phyloP scores from a whole-genome alignment of 305 asterid species.

The Solanum hybrid region DNA sequence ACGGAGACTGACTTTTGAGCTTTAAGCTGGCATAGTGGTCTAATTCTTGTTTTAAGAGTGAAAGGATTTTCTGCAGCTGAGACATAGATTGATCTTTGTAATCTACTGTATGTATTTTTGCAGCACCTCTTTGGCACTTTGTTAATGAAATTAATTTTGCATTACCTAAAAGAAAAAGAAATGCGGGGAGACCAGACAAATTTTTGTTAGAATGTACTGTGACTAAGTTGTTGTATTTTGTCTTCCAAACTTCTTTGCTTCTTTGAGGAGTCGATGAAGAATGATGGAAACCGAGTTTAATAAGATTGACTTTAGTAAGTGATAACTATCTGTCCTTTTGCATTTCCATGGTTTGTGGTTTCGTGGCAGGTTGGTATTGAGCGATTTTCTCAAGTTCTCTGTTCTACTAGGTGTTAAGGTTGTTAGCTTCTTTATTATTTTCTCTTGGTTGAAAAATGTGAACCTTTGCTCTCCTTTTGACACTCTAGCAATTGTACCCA shows the following conservation, averaged over 20 bases:
- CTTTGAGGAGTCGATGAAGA: neutral
- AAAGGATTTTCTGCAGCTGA: neutral
- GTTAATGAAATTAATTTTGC: neutral
- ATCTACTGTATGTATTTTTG: neutral
- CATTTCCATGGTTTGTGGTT: neutral
- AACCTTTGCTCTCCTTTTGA: neutral
- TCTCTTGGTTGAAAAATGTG: neutral
- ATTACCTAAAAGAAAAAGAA: neutral
- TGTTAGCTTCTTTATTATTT: neutral
- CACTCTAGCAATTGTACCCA: neutral
- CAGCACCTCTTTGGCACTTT: neutral
- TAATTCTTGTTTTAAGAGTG: neutral
- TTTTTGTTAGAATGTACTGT: neutral
- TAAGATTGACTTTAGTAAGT: neutral
- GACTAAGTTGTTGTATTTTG: neutral
- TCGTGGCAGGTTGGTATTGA: neutral
- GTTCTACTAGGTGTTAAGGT: neutral
- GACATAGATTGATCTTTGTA: neutral
- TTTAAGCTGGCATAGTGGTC: neutral
- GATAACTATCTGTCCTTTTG: neutral
- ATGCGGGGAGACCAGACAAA: neutral
- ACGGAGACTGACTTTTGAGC: neutral
- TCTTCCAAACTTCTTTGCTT: neutral
- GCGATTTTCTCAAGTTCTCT: neutral
- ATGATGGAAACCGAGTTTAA: neutral